Evolutionary conservation across 176 grass and related monocot species (phyloP), one percentile per base, ranked within the genome.

Genomic region (Otatea glauca): DNA sequence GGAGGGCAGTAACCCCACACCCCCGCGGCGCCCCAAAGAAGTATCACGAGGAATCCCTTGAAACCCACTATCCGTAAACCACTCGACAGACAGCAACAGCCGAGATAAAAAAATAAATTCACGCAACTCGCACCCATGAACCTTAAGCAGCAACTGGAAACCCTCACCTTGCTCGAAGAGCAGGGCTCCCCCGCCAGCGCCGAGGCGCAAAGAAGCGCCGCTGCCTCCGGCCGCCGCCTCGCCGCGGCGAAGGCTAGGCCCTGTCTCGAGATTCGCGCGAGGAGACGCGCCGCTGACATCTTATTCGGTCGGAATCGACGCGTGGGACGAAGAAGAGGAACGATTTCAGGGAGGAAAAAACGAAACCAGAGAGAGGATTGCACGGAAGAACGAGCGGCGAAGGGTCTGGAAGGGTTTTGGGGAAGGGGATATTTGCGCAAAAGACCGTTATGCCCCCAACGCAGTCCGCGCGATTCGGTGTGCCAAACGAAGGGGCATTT

Each of bases 351-450:
- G 14, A 0, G 4, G 15, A 0, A 9, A 5, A 3, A 27, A 12
- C 1, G 2, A 50, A 72, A 48, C 16, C 2, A 44, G 16, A 2
- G 54, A 67, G 13, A 35, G 6, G 29, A 63, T 72, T 73, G 18
- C 25, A 17, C 44, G 13, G 6, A 12, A 12, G 58, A 12, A 9
- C 24, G 29, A 4, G 62, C 7, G 29, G 9, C 70, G 53, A 77
- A 79, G 82, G 47, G 35, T 63, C 84, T 62, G 15, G 75, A 86
- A 86, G 68, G 84, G 67, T 72, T 86, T 72, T 76, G 21, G 20
- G 2, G 25, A 14, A 2, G 4, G 34, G 47, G 20, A 59, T 85
- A 58, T 68, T 45, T 77, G 24, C 15, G 10, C 0, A 45, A 84
- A 85, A 77, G 73, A 69, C 83, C 0, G 11, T 69, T 85, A 10